Evolutionary conservation across 768 basidiomycete genomes (phyloP).

Genomic region (Psilocybe azurescens): DNA sequence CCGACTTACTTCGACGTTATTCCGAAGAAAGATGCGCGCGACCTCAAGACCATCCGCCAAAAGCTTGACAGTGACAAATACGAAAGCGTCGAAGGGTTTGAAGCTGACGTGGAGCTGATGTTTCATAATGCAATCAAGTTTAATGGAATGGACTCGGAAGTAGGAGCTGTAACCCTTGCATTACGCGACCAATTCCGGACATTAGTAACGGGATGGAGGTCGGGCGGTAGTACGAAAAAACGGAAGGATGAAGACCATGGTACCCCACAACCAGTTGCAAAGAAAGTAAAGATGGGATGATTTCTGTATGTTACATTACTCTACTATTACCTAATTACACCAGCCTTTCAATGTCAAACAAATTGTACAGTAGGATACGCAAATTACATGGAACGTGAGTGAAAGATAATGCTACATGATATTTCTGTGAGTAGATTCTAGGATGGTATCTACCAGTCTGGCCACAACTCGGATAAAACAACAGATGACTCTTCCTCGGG

Average conservation of each 20-base stretch:
- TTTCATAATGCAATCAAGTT: conserved; percentile 86
- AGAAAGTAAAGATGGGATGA: conserved; percentile 69
- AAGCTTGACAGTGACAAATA: conserved; percentile 88
- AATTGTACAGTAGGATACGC: conserved; percentile 35
- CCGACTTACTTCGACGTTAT: conserved; percentile 91
- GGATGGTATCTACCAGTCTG: conserved; percentile 54
- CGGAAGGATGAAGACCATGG: conserved; percentile 75
- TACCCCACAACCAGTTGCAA: conserved; percentile 59
- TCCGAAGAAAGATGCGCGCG: conserved; percentile 84
- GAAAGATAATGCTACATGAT: background rate
- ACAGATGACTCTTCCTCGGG: conserved; percentile 73
- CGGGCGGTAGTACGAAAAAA: conserved; percentile 61
- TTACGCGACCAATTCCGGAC: conserved; percentile 60
- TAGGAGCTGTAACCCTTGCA: conserved; percentile 64
- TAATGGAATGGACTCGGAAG: conserved; percentile 83
- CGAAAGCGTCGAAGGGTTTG: conserved; percentile 75
- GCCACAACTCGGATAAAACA: conserved; percentile 61
- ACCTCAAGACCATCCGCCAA: conserved; percentile 79
- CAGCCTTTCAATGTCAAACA: conserved; percentile 13
- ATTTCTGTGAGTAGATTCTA: background rate
- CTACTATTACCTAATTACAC: conserved; percentile 19
- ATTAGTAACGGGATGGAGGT: conserved; percentile 52
- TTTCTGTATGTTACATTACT: conserved; percentile 19
- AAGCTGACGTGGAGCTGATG: conserved; percentile 90
- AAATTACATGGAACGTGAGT: conserved; percentile 8